These are phyloP conservation scores for Dianthus caryophyllus DNA, from an alignment of 148 eudicot genomes.

Conservation along the genomic window DNA sequence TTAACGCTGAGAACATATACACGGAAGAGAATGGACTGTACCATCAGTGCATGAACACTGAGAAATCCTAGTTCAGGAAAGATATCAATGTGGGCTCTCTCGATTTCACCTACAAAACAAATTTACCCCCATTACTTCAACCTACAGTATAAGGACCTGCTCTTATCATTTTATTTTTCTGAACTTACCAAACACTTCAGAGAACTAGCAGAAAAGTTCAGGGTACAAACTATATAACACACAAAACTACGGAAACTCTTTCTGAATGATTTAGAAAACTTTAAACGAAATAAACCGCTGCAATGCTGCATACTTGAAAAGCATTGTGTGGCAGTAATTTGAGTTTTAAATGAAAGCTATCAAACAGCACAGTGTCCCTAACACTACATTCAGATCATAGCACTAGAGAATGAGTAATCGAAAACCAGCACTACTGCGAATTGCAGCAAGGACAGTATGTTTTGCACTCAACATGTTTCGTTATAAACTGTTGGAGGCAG, in stretches of 20 bases:
- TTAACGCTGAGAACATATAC: background rate
- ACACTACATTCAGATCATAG: background rate
- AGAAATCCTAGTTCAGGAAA: conserved; percentile 57
- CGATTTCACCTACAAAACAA: conserved; percentile 49
- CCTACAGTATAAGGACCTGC: conserved; percentile 11
- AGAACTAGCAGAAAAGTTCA: background rate
- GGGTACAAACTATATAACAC: no score
- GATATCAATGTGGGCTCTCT: conserved; percentile 47
- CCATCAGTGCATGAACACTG: conserved; percentile 40
- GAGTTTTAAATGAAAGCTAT: background rate
- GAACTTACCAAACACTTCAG: background rate
- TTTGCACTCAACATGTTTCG: no score
- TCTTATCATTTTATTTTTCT: background rate
- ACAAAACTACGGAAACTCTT: no score
- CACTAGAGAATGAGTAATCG: background rate
- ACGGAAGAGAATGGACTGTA: conserved; percentile 18
- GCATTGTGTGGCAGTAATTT: background rate
- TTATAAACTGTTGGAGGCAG: no score
- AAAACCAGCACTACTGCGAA: background rate
- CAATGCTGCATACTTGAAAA: background rate
- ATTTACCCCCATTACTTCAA: conserved; percentile 5
- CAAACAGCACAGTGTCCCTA: background rate
- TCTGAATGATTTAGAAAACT: no score
- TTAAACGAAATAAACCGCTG: no score
- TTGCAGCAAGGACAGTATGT: no score